phyloP scores from a whole-genome alignment of 306 rosid species.

The Pterocarpus santalinus region DNA sequence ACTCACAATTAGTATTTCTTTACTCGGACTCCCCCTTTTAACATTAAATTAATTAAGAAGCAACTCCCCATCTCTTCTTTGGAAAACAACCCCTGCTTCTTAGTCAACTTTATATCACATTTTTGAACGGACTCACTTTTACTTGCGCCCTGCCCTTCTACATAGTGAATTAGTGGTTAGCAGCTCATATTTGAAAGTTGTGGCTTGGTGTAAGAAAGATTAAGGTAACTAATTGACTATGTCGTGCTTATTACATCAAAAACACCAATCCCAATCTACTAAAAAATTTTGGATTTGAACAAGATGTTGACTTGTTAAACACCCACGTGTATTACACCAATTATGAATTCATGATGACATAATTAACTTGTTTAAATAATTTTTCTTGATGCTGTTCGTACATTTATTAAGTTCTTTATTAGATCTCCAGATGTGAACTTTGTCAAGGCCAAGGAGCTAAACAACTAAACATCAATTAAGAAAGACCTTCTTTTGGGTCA shows the following conservation, averaged over 20 bases:
- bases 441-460: background rate
- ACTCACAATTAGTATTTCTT: background rate
- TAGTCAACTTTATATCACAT: slow-evolving; percentile 18
- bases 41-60: slow-evolving; percentile 27
- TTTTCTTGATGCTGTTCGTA: background rate
- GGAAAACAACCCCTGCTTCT: background rate
- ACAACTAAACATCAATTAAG: background rate
- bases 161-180: slow-evolving; percentile 1
- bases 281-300: background rate
- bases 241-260: background rate
- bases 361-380: background rate
- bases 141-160: background rate
- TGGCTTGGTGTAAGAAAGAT: slow-evolving; percentile 14
- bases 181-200: slow-evolving; percentile 20
- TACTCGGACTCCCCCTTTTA: slow-evolving; percentile 2
- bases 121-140: background rate
- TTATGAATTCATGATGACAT: background rate
- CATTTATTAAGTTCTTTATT: background rate
- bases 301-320: background rate
- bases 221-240: background rate
- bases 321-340: background rate
- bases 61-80: slow-evolving; percentile 4
- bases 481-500: background rate
- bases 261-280: background rate
- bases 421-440: background rate